phyloP scores from a whole-genome alignment of 1,139 yeast species.

The Wickerhamiella pararugosa region DNA sequence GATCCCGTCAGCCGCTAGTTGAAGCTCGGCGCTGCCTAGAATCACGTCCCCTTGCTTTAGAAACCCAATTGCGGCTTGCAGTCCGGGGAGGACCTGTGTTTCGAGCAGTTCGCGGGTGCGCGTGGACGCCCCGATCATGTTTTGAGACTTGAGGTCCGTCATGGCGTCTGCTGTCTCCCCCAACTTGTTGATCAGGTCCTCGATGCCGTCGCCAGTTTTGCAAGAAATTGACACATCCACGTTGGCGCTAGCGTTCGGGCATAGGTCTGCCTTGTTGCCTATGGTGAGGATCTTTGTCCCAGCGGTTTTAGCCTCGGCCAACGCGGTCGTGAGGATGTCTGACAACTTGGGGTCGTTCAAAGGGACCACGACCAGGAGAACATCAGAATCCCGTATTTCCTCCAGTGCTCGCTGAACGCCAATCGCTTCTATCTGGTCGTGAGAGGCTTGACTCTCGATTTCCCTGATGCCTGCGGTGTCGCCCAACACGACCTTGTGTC shows the following conservation, averaged over 20 bases:
- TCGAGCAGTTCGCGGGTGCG: constrained; percentile 59
- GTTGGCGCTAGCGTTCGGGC: constrained; percentile 1
- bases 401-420: constrained; percentile 69
- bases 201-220: constrained; percentile 39
- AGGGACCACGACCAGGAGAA: constrained; percentile 28
- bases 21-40: constrained; percentile 63
- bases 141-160: constrained; percentile 33
- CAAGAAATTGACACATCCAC: constrained; percentile 45
- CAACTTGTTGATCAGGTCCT: constrained; percentile 28
- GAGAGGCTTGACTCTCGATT: constrained; percentile 10
- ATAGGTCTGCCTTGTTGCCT: constrained; percentile 23
- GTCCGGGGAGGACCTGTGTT: constrained; percentile 61
- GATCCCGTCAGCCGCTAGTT: constrained; percentile 67
- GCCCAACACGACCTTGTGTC: constrained; percentile 69
- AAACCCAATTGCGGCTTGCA: constrained; percentile 36
- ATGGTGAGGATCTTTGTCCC: constrained; percentile 12
- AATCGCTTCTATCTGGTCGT: constrained; percentile 54
- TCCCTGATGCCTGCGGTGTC: constrained; percentile 86
- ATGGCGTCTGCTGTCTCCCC: constrained; percentile 27
- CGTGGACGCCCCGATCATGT: constrained; percentile 56
- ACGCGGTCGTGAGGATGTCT: neutral
- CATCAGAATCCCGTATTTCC: constrained; percentile 49
- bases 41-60: constrained; percentile 54
- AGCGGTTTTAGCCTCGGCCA: constrained; percentile 17
- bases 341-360: constrained; percentile 14